Evolutionary conservation across 495 filamentous ascomycete species (phyloP), one percentile per base, ranked within the genome.

Genomic region (Chlorociboria aeruginascens): DNA sequence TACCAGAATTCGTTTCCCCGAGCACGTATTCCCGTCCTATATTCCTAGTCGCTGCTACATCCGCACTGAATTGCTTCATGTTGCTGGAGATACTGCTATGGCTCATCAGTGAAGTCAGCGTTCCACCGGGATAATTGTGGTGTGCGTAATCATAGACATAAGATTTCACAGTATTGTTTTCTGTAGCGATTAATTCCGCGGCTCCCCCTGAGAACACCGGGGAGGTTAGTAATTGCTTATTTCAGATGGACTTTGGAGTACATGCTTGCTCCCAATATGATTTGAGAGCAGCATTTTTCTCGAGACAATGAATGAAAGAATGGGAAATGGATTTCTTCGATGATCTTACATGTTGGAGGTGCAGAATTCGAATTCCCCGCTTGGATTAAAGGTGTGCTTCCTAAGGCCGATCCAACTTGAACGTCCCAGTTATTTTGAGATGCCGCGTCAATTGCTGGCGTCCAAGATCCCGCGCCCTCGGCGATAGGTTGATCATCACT

Each of bases 1-100:
- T 64, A 73, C 72, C 72, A 0, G 71, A 76, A 50, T 79, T 79
- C 0, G 73, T 81, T 60, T 81, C 76, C 1, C 76, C 76, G 29
- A 81, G 66, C 8, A 79, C 61, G 54, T 78, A 77, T 8, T 69
- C 64, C 44, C 76, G 78, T 1, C 67, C 66, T 29, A 62, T 50
- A 2, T 43, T 55, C n/a, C 57, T 47, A 7, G 71, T 70, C 11
- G 74, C 69, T 1, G 65, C 55, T 1, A 77, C 59, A 43, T 81
- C 74, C 1, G 67, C 61, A 12, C 67, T 65, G 52, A 74, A 81
- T 8, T 56, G 51, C 4, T 60, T 56, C 10, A 79, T 58, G 44
- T 77, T 72, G 1, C 57, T 63, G 0, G 66, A 63, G 45, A 75
- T 73, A 8, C 56, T 52, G 12, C 55, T 67, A 45, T 81, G 76